Percentiles rank a stretch among this genome's conserved stretches.
Evolutionary conservation across 2,329 filamentous ascomycete species (phyloP).

Genomic region (Alternaria arbusti): DNA sequence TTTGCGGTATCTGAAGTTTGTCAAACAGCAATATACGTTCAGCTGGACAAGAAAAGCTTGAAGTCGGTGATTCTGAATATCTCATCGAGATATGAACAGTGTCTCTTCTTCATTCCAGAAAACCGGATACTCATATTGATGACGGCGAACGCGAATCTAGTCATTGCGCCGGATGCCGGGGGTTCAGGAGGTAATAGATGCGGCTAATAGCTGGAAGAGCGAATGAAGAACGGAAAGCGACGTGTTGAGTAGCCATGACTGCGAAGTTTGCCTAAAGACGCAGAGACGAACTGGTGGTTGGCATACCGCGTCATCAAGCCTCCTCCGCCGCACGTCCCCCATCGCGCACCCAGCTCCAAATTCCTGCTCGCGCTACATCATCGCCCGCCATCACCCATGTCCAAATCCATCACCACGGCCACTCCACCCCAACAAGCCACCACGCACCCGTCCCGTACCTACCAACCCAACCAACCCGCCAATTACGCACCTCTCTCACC

Average conservation of each 20-base stretch:
- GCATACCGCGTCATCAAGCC: not conserved
- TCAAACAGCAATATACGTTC: not conserved
- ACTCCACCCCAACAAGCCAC: not conserved
- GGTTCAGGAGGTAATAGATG: no score
- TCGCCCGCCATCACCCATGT: constrained; percentile 1
- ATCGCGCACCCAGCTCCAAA: constrained; percentile 15
- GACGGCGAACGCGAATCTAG: no score
- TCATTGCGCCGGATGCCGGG: no score
- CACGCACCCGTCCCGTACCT: not conserved
- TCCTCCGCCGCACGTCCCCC: constrained; percentile 1
- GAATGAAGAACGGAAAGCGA: no score
- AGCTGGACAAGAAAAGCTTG: no score
- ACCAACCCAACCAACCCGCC: not conserved
- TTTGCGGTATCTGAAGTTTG: not conserved
- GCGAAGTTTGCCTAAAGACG: not conserved
- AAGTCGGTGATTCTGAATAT: no score
- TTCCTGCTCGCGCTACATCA: constrained; percentile 4
- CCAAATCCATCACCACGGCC: not conserved
- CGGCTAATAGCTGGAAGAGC: no score
- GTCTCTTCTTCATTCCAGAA: no score
- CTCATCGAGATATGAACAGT: no score
- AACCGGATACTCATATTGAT: no score
- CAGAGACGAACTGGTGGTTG: not conserved
- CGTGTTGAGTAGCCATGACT: no score
- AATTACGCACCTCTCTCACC: not conserved